Base-by-base conservation (phyloP, 495 filamentous ascomycete species). In the Trichoderma gamsii region DNA sequence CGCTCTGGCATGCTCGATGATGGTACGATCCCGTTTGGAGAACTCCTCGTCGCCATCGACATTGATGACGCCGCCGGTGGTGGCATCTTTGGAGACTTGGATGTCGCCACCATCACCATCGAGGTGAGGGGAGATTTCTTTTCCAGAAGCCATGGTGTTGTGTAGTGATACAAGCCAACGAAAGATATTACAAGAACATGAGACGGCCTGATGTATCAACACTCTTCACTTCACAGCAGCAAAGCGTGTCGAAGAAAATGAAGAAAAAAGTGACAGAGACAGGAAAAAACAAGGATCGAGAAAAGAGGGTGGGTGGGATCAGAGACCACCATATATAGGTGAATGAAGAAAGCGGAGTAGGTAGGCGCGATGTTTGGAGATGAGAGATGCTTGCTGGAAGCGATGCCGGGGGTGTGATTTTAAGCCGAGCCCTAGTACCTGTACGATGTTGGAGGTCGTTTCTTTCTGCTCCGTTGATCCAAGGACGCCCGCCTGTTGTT, bases 1-100 rank as follows among this genome's bases (percentile, higher is more conserved):
- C 21, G 69, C 69, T 68, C 75, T 78, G 12, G 84, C 84, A 66
- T 74, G 75, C 64, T 75, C 74, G 67, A 84, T 81, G 64, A 86
- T 70, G 21, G 75, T 69, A 72, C 77, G 76, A 69, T 73, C 66
- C 35, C 73, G 72, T 71, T 79, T 23, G 74, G 21, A n/a, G 41
- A 51, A 72, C 44, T 73, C 67, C 70, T 35, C 70, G 9, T 71
- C 66, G 66, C 68, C 41, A 66, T 67, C 41, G 72, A 71, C 27
- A 25, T 61, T 12, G 6, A 15, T 3, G 27, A 61, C 25, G 23
- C 27, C 56, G 56, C 56, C 27, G 25, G 23, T 61, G 56, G 27
- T 32, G 56, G 25, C 23, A 61, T 61, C 23, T 61, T 61, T 61
- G 25, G 56, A 61, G 4, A 25, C 11, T 25, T 61, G 56, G n/a